phyloP scores from a whole-genome alignment of 2,329 filamentous ascomycete species.

The Diplodia intermedia region DNA sequence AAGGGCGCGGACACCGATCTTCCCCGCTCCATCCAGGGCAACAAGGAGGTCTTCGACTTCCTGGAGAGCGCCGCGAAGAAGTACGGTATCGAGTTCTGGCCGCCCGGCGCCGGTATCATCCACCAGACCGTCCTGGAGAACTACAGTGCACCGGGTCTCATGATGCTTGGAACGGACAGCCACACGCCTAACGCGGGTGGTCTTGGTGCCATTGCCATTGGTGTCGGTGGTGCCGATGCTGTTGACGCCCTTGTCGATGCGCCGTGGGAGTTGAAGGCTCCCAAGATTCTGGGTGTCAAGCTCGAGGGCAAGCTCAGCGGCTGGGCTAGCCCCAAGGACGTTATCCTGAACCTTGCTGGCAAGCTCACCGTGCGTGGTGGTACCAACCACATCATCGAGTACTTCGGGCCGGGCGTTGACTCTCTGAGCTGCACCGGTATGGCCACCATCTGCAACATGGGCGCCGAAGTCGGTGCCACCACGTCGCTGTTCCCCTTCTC shows the following conservation, averaged over 20 bases:
- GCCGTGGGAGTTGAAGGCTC: slow-evolving; percentile 97
- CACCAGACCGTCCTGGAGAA: slow-evolving; percentile 98
- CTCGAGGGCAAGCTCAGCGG: slow-evolving; percentile 83
- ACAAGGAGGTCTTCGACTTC: slow-evolving; percentile 98
- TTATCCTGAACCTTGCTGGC: slow-evolving; percentile 89
- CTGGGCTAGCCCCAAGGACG: slow-evolving; percentile 94
- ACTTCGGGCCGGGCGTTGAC: slow-evolving; percentile 87
- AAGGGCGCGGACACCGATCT: slow-evolving; percentile 88
- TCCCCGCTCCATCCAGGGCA: slow-evolving; percentile 82
- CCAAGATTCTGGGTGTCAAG: slow-evolving; percentile 84
- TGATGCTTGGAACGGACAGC: slow-evolving; percentile 98
- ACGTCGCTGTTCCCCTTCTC: slow-evolving; percentile 96
- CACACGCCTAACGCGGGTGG: slow-evolving; percentile 98
- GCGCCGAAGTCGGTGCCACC: slow-evolving; percentile 90
- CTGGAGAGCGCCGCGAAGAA: slow-evolving; percentile 77
- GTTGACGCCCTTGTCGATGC: slow-evolving; percentile 96
- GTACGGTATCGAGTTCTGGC: slow-evolving; percentile 56
- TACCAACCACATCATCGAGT: slow-evolving; percentile 94
- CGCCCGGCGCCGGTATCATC: slow-evolving; percentile 57
- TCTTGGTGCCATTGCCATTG: slow-evolving; percentile 90
- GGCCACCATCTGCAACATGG: slow-evolving; percentile 92
- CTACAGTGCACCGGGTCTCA: slow-evolving; percentile 93
- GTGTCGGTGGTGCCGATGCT: slow-evolving; percentile 95
- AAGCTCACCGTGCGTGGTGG: slow-evolving; percentile 91
- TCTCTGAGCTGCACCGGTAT: slow-evolving; percentile 91